Base-by-base conservation (phyloP, 75 land plant genomes). In the Chamaecyparis obtusa region DNA sequence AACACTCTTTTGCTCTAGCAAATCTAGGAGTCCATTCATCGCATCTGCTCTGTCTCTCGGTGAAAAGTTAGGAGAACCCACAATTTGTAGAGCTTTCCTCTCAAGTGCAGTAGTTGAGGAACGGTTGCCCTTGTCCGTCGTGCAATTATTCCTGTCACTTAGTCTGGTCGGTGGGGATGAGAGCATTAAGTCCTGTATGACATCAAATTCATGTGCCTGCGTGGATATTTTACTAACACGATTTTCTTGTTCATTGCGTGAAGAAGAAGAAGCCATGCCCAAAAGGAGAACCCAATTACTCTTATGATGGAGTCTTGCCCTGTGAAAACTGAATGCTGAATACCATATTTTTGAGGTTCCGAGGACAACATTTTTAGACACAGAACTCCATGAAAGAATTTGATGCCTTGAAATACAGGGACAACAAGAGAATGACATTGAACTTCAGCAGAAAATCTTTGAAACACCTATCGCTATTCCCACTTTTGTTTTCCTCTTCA, bases 1-100 rank as follows among this genome's bases (percentile, higher is more conserved):
- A 55, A 91, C 88, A 24, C 90, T 90, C 51, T 91, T 88, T 27
- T 84, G 87, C 48, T 91, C 92, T 19, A 91, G 83, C 84, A 91
- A 84, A 43, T 88, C 92, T 41, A 91, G 88, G 27, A 91, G 88
- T 60, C 80, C 85, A 79, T 91, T 84, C 88, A 87, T 79, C 11
- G 86, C 91, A 54, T 89, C 90, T 44, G 60, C 84, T 76, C 90
- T 83, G 11, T 91, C 85, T 41, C 83, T 51, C 15, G 76, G 49
- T 33, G 91, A 86, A 64, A 88, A 83, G 44, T 85, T 51, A 14
- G 89, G 41, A 21, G 87, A 90, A 85, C 86, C 90, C 76, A 86
- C 90, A 35, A 86, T 55, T 19, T 88, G 88, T 41, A 72, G 86
- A 56, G 91, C 92, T 76, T 91, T 88, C 51, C 57, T 82, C 51